These are phyloP conservation scores for Daldinia sp. DNA, from an alignment of 2,329 filamentous ascomycete genomes.

Conservation along the genomic window DNA sequence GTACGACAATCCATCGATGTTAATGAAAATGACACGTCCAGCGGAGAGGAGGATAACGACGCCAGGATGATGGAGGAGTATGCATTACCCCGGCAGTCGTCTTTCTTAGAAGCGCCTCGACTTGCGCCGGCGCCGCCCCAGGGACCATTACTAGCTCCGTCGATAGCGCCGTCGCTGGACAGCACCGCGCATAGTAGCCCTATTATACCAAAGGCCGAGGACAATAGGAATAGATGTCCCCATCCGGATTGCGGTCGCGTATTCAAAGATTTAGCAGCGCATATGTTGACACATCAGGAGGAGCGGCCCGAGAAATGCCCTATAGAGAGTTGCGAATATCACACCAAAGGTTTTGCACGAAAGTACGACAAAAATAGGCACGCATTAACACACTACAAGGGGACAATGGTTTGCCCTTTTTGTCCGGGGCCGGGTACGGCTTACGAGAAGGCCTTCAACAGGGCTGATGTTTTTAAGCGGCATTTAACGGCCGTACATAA, in stretches of 20 bases:
- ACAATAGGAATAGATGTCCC: constrained; percentile 67
- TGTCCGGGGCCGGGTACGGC: constrained; percentile 88
- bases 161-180: constrained; percentile 45
- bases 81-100: constrained; percentile 43
- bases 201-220: constrained; percentile 45
- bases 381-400: constrained; percentile 94
- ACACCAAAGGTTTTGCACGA: constrained; percentile 88
- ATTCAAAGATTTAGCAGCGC: constrained; percentile 92
- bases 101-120: constrained; percentile 46
- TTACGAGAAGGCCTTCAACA: constrained; percentile 94
- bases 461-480: constrained; percentile 94
- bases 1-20: constrained; percentile 59
- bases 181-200: constrained; percentile 48
- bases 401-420: constrained; percentile 96
- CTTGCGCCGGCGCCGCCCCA: constrained; percentile 47
- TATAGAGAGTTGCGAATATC: constrained; percentile 90
- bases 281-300: constrained; percentile 92
- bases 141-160: constrained; percentile 45
- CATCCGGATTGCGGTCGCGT: constrained; percentile 83
- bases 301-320: constrained; percentile 95
- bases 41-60: constrained; percentile 61
- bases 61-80: constrained; percentile 60
- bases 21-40: constrained; percentile 58
- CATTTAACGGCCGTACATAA: constrained; percentile 90
- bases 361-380: constrained; percentile 98